Evolutionary conservation across 1,139 yeast species (phyloP).

Genomic region (Meyerozyma athensensis): DNA sequence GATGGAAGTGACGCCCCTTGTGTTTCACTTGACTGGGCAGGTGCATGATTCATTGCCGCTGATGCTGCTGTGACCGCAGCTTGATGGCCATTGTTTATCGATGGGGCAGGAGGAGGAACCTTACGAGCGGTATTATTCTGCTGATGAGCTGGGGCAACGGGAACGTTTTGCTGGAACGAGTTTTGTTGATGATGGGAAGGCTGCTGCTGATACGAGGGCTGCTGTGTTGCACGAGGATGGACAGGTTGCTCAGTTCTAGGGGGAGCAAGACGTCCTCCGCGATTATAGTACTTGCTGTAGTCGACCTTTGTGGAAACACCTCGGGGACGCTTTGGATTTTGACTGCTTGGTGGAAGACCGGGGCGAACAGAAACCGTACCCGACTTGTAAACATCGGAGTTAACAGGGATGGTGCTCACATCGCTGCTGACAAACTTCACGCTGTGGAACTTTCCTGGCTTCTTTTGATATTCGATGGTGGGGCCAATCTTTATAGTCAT

Average conservation of each 20-base stretch:
- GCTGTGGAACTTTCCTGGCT: conserved; percentile 75
- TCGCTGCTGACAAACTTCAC: conserved; percentile 64
- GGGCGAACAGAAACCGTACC: conserved; percentile 77
- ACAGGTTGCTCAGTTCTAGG: not conserved
- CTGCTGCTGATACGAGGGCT: not conserved
- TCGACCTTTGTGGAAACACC: conserved; percentile 37
- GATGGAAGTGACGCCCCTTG: conserved; percentile 9
- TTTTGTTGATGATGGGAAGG: conserved; percentile 2
- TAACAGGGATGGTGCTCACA: conserved; percentile 48
- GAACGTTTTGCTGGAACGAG: conserved; percentile 6
- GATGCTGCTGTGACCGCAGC: conserved; percentile 1
- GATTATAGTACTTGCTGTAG: conserved; percentile 39
- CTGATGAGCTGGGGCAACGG: conserved; percentile 8
- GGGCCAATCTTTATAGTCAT: conserved; percentile 65
- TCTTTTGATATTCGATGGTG: conserved; percentile 79
- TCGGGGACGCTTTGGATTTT: conserved; percentile 68
- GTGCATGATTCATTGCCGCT: conserved; percentile 6
- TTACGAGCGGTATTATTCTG: conserved; percentile 8
- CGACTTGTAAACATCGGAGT: conserved; percentile 79
- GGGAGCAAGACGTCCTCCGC: conserved; percentile 19
- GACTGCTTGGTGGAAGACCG: conserved; percentile 73
- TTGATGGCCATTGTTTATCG: not conserved
- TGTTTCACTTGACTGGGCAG: conserved; percentile 6
- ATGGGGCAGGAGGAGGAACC: conserved; percentile 11
- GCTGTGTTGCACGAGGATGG: not conserved